Base-by-base conservation (phyloP, 805 yeast species). In the Torulaspora gathmanii region DNA sequence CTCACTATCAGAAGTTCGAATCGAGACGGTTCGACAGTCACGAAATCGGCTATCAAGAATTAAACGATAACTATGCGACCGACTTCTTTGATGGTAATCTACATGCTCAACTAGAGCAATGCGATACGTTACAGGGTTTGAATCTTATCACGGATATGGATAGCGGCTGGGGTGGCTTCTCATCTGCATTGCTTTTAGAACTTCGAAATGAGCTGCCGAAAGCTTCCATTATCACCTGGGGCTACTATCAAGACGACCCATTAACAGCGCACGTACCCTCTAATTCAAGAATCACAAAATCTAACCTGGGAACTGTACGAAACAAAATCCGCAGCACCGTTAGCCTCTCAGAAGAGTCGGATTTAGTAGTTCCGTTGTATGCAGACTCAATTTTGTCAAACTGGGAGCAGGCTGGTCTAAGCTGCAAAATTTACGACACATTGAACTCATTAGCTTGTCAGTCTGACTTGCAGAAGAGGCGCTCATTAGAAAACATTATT, bases 141-240 rank as follows among this genome's bases (percentile, higher is more conserved):
- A 85, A 84, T 53, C 40, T 86, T 0, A 57, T 82, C 2, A 75
- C 84, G 0, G 96, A 89, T 42, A 53, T 82, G 3, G 95, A 86
- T 58, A 72, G 79, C 17, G 85, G 83, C 0, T 91, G 98, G 98
- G 83, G 88, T 39, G 95, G 95, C 0, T 79, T 85, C 54, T 64
- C 86, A 4, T 61, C 67, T 33, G 71, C 72, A 37, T 52, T 80
- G 50, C 46, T 89, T 19, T 55, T 66, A n/a, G 74, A 72, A 6
- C 40, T 89, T 15, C 70, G 77, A 44, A 96, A 90, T 59, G 95
- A 86, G 55, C 69, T 82, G 12, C 74, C 82, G 1, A 80, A 79
- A 55, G 58, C 63, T 2, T 55, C 70, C 2, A 49, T 74, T 0
- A 69, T 74, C 33, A 68, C 75, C 2, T 80, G 82, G 79, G 77